phyloP scores from a whole-genome alignment of 495 filamentous ascomycete genomes.

The Neurospora cerealis region DNA sequence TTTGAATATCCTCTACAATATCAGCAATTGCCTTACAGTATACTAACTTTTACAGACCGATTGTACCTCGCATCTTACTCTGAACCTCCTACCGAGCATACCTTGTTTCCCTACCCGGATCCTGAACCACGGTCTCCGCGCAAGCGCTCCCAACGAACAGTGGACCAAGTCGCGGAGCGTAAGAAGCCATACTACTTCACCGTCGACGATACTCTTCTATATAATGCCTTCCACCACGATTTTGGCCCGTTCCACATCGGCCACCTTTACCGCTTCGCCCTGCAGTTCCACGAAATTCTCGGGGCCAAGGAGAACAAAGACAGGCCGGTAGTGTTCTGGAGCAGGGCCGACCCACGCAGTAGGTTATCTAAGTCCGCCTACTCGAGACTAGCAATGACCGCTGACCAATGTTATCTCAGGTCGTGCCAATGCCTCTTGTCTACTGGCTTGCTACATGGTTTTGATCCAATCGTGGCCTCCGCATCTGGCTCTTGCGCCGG shows the following conservation, averaged over 20 bases:
- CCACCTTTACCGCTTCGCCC: conserved; percentile 90
- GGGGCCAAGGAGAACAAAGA: conserved; percentile 73
- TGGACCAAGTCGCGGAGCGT: conserved; percentile 39
- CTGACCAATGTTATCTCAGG: conserved; percentile 33
- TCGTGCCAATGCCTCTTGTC: conserved; percentile 91
- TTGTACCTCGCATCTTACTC: conserved; percentile 92
- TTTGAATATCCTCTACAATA: neutral
- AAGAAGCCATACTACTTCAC: conserved; percentile 83
- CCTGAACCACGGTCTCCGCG: conserved; percentile 46
- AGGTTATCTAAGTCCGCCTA: conserved; percentile 21
- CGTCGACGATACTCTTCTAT: conserved; percentile 82
- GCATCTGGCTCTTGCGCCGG: conserved; percentile 90
- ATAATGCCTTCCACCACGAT: conserved; percentile 98
- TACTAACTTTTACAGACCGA: conserved; percentile 56
- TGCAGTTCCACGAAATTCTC: conserved; percentile 88
- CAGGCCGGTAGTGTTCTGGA: conserved; percentile 87
- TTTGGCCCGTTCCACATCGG: conserved; percentile 97
- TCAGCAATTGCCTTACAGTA: conserved; percentile 12
- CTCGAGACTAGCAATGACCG: neutral
- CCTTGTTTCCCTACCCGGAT: conserved; percentile 75
- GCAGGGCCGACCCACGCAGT: conserved; percentile 82
- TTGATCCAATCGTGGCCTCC: conserved; percentile 97
- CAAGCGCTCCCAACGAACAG: conserved; percentile 65
- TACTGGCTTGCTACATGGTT: conserved; percentile 97
- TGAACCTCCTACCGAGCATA: conserved; percentile 64